Conservation (phyloP, 1,139 yeast genomes). For the Yamadazyma blattariae region DNA sequence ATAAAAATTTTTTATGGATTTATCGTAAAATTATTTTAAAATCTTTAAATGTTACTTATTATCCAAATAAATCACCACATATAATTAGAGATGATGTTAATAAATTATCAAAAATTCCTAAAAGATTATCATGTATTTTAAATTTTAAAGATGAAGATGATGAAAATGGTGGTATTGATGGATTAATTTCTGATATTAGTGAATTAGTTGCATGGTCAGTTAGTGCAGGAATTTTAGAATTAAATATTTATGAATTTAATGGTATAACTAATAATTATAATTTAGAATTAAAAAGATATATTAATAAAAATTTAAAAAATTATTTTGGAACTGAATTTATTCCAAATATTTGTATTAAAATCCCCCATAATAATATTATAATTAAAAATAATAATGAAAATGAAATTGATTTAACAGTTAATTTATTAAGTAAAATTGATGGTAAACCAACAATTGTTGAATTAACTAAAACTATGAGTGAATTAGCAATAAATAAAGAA, state of each 20-base stretch:
- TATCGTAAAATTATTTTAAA: conserved; percentile 58
- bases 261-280: conserved; percentile 57
- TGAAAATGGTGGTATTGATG: conserved; percentile 86
- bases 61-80: conserved; percentile 83
- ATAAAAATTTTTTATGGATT: conserved; percentile 49
- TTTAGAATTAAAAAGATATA: conserved; percentile 56
- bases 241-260: conserved; percentile 76
- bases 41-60: conserved; percentile 63
- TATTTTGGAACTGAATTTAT: conserved; percentile 74
- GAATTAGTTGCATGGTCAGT: conserved; percentile 85
- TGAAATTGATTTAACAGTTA: conserved; percentile 55
- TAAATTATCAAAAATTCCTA: conserved; percentile 72
- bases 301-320: conserved; percentile 57
- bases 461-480: conserved; percentile 82
- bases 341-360: conserved; percentile 58
- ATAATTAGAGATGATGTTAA: conserved; percentile 81
- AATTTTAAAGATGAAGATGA: conserved; percentile 71
- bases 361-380: conserved; percentile 59
- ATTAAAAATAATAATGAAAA: conserved; percentile 37
- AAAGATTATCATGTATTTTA: conserved; percentile 68
- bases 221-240: conserved; percentile 73
- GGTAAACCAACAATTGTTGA: conserved; percentile 91
- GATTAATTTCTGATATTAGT: conserved; percentile 71
- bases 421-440: conserved; percentile 70
- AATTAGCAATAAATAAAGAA: conserved; percentile 61